Evolutionary conservation across 768 basidiomycete genomes (phyloP).

Genomic region (Lentinula raphanica): DNA sequence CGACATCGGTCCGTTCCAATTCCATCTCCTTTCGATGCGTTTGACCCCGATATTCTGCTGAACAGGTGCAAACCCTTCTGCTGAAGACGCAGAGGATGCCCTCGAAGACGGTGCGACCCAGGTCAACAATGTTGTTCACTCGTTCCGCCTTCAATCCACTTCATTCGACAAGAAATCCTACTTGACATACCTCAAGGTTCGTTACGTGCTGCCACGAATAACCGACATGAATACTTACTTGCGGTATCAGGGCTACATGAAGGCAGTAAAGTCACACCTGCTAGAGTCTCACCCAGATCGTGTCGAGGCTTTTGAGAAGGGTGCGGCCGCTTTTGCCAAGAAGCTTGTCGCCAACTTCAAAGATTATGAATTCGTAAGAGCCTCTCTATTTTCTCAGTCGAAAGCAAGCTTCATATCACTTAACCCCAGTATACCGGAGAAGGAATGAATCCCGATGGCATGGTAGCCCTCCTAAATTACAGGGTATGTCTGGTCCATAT

Average conservation of each 20-base stretch:
- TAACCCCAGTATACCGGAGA: conserved; percentile 60
- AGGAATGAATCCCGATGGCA: conserved; percentile 80
- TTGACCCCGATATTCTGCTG: background rate
- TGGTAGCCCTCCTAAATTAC: conserved; percentile 94
- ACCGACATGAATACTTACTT: background rate
- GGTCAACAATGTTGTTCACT: conserved; percentile 89
- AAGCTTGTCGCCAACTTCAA: conserved; percentile 88
- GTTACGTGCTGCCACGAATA: conserved; percentile 9
- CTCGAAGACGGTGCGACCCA: conserved; percentile 70
- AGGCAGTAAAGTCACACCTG: conserved; percentile 72
- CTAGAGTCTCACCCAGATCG: conserved; percentile 46
- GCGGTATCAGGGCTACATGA: conserved; percentile 82
- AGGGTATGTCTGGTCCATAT: conserved; percentile 44
- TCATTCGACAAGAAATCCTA: conserved; percentile 89
- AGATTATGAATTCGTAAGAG: conserved; percentile 85
- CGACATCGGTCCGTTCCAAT: conserved; percentile 70
- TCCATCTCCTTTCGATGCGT: background rate
- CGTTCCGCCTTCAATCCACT: conserved; percentile 83
- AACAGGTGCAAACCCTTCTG: conserved; percentile 87
- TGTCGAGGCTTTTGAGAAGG: conserved; percentile 76
- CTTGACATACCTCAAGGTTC: conserved; percentile 75
- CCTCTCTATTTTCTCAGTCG: background rate
- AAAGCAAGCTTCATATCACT: background rate
- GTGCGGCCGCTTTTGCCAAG: conserved; percentile 73
- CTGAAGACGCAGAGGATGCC: conserved; percentile 78